Base-by-base conservation (phyloP, 2,329 filamentous ascomycete genomes). In the Bimuria novae-zelandiae region DNA sequence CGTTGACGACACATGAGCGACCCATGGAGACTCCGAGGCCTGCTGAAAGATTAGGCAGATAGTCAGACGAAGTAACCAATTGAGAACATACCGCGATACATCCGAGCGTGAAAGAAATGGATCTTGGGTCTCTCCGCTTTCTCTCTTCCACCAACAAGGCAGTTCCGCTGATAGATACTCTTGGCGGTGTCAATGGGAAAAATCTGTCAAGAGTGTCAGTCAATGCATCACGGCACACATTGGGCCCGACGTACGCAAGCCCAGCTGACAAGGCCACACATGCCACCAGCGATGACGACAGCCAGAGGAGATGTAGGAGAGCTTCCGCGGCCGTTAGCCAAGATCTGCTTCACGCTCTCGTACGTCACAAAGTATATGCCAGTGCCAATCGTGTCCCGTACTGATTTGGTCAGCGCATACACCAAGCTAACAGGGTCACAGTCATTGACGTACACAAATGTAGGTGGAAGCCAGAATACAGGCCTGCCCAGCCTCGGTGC, bases 311-410 rank as follows among this genome's bases (percentile, higher is more conserved):
- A 89, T 43, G 88, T 90, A n/a, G 89, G 85, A 7, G 87, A 86
- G 55, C 82, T 82, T 58, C 89, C 88, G 42, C 88, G 84, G 59
- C 89, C 85, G 14, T 89, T 90, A 17, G 88, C 89, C 58, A 92
- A 82, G 21, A 93, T 76, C 71, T 94, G 90, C 70, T 95, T 95
- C 63, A 86, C 85, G 70, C 89, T 92, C 74, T 95, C 90, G 71
- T 95, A 95, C 25, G 90, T 92, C 77, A 89, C 90, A 69, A 95
- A 95, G 73, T 95, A 95, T 52, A 93, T 90, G 25, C 85, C 84
- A 1, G 90, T 95, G 49, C 90, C 90, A 55, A 94, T 79, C 0
- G 89, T 92, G 74, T 95, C 90, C 55, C 90, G 84, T 65, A 92
- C 89, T 90, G 59, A 25, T 7, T 19, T n/a, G 17, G 41, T 71